Conservation (phyloP, 2,329 filamentous ascomycete genomes). For the Knufia fluminis region DNA sequence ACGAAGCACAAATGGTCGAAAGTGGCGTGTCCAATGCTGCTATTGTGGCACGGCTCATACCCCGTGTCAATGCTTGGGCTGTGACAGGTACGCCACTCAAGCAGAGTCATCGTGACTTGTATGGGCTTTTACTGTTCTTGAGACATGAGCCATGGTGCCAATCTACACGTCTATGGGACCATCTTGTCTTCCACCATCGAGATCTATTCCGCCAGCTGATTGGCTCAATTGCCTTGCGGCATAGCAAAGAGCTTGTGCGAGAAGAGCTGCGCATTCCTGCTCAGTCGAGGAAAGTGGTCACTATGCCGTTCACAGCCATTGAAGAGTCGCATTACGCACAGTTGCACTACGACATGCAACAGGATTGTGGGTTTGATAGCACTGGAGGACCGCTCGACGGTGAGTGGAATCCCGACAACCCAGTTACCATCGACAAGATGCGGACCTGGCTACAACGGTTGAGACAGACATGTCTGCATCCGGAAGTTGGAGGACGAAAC, state of each 20-base stretch:
- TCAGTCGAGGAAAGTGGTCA: slow-evolving; percentile 80
- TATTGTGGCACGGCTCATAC: slow-evolving; percentile 66
- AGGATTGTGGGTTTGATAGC: slow-evolving; percentile 55
- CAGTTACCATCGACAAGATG: slow-evolving; percentile 58
- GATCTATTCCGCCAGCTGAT: slow-evolving; percentile 61
- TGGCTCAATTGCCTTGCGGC: slow-evolving; percentile 62
- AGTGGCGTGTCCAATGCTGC: slow-evolving; percentile 78
- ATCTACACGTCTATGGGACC: slow-evolving; percentile 56
- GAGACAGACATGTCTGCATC: slow-evolving; percentile 76
- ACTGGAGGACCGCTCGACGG: slow-evolving; percentile 53
- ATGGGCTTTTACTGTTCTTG: slow-evolving; percentile 73
- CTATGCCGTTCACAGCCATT: slow-evolving; percentile 77
- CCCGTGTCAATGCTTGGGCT: slow-evolving; percentile 80
- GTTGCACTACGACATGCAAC: slow-evolving; percentile 66
- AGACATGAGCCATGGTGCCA: slow-evolving; percentile 66
- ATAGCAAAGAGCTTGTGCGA: slow-evolving; percentile 74
- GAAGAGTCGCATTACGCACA: slow-evolving; percentile 83
- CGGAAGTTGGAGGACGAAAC: slow-evolving; percentile 64
- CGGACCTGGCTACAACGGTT: slow-evolving; percentile 66
- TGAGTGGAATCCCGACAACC: slow-evolving; percentile 57
- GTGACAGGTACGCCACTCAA: slow-evolving; percentile 85
- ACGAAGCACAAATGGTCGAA: slow-evolving; percentile 80
- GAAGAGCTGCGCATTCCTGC: slow-evolving; percentile 69
- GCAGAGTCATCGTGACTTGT: slow-evolving; percentile 67
- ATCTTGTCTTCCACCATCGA: slow-evolving; percentile 53